Base-by-base conservation (phyloP, 257 asterid genomes). In the Pogostemon cablin region DNA sequence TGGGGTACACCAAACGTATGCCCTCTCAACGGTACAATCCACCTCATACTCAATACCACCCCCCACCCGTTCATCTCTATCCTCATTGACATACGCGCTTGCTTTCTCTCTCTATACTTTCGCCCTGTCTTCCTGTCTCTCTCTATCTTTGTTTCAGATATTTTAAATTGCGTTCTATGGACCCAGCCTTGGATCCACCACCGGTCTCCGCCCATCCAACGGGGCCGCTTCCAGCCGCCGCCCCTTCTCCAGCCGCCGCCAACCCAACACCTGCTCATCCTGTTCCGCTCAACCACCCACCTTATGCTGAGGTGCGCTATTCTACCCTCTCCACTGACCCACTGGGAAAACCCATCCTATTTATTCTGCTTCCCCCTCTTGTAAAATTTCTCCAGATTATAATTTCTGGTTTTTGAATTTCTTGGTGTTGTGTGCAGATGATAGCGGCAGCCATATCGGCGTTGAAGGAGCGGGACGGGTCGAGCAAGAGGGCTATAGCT, bases 401-500 rank as follows among this genome's bases (percentile, higher is more conserved):
- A 2, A 40, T 53, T 43, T 2, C 40, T 47, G 32, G 25, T 38
- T 74, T 44, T 20, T 39, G 61, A 64, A 32, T 15, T 56, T 75
- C 4, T 46, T 7, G 66, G 40, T 52, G 3, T 9, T 48, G 2
- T 49, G 59, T 55, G 62, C 82, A 92, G 96, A 88, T 92, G 96
- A 92, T 92, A 41, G 52, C 83, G 57, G 81, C 84, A 3, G 95
- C 98, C 3, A 81, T 92, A 12, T 4, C 86, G 69, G 87, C 81
- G 72, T 59, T 92, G 74, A 85, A 84, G 5, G 96, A 92, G 73
- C 81, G 58, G 0, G 72, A 84, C 11, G 98, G 98, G 42, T 92
- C 96, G 76, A 92, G 96, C 74, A 85, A 74, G 72, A 69, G 76
- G 41, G 96, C 96, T 0, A 88, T 90, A 9, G 84, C 88, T 0